These are phyloP conservation scores for Thraustochytrium sp. DNA, from an alignment of 352 stramenopile species.

Conservation along the genomic window DNA sequence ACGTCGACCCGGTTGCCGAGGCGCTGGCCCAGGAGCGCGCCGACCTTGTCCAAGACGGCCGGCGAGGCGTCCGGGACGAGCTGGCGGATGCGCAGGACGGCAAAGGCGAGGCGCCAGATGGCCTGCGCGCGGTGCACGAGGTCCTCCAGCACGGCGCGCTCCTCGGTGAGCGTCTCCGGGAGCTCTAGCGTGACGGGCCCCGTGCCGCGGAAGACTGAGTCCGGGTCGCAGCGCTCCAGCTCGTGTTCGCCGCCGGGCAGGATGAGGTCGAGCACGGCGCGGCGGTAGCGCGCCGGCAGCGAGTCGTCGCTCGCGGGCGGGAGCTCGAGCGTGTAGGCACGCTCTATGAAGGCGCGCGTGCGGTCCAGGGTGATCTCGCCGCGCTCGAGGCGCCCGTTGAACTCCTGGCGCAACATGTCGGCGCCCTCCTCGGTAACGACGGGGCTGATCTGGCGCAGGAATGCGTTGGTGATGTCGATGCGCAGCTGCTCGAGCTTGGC, in stretches of 20 bases:
- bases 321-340: not conserved
- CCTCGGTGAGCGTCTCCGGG: not conserved
- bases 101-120: constrained; percentile 12
- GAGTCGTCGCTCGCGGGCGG: not conserved
- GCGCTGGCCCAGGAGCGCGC: not conserved
- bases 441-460: not conserved
- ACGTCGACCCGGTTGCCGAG: not conserved
- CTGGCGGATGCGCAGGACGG: constrained; percentile 10
- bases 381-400: not conserved
- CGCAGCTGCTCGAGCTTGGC: constrained; percentile 22
- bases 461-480: not conserved
- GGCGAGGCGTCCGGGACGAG: not conserved
- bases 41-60: not conserved
- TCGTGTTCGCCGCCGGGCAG: constrained; percentile 10
- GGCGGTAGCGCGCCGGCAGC: not conserved
- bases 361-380: not conserved
- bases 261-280: not conserved
- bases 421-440: not conserved
- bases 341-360: not conserved
- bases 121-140: not conserved
- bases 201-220: not conserved
- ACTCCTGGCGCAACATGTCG: not conserved
- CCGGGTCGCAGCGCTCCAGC: constrained; percentile 13
- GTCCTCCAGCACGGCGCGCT: not conserved
- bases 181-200: not conserved